Base-by-base conservation (phyloP, 768 basidiomycete species). In the Gautieria morchelliformis region DNA sequence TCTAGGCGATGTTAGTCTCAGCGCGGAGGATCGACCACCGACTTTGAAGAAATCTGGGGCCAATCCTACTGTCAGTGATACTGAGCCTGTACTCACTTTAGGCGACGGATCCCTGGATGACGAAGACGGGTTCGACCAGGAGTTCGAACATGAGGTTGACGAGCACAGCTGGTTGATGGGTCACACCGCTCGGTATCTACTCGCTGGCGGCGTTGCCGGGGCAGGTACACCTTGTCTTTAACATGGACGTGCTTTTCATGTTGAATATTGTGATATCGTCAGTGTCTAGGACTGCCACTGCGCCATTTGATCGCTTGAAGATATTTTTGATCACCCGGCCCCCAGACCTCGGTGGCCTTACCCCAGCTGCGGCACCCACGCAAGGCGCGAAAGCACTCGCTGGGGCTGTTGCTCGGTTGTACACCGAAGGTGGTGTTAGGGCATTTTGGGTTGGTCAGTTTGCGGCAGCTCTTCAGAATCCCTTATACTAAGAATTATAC, bases 371-470 rank as follows among this genome's bases (percentile, higher is more conserved):
- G 19, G 62, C 65, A 35, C 69, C 74, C 10, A 64, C 78, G n/a
- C 68, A 75, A 49, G 83, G 86, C 12, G 63, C 82, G 60, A 82
- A 76, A 60, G 78, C 86, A 30, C 83, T 99, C 20, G 74, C 73
- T 33, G 75, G 77, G 42, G 96, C 93, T 3, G 75, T 93, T 32
- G 73, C 75, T 33, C 82, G 86, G 50, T 90, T 99, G 64, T 96
- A 96, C 67, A 71, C 81, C 1, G 93, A 97, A 69, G 92, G 92
- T 33, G 93, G 93, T 7, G 71, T 96, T 15, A 76, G 85, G 52
- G 89, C 86, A 3, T 99, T 98, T 69, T 99, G 96, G 95, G 93
- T 93, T n/a, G 96, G 96, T 6, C 96, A 93, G 66, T 87, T 85
- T 37, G 4, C 44, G 10, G 35, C 14, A 37, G 35, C 4, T 37